Percentiles rank a stretch among this genome's conserved stretches.
Evolutionary conservation across 257 asterid species (phyloP).

Genomic region (Phtheirospermum japonicum): DNA sequence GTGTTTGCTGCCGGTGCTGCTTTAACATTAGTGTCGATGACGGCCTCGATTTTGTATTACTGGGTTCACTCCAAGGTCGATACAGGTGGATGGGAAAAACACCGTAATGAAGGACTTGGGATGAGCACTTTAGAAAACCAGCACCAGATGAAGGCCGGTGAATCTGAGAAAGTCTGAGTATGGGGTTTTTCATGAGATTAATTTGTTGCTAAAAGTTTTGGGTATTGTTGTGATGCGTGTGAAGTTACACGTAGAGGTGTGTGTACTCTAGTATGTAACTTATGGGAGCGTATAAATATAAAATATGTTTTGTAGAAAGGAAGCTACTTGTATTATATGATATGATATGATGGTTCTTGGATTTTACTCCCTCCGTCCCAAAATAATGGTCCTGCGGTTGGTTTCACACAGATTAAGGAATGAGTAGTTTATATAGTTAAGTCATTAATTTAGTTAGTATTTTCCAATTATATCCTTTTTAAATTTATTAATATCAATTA

Average conservation of each 20-base stretch:
- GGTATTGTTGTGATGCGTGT: not conserved
- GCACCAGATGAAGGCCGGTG: slow-evolving; percentile 42
- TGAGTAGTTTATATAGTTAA: too few relatives aligned
- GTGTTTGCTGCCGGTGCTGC: slow-evolving; percentile 97
- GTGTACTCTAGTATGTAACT: too few relatives aligned
- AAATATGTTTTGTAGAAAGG: too few relatives aligned
- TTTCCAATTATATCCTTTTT: too few relatives aligned
- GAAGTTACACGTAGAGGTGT: not conserved
- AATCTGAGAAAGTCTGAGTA: slow-evolving; percentile 31
- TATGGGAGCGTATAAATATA: not conserved
- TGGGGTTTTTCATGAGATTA: not conserved
- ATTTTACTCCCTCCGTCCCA: too few relatives aligned
- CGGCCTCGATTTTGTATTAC: slow-evolving; percentile 57
- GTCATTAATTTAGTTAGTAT: too few relatives aligned
- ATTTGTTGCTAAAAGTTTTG: too few relatives aligned
- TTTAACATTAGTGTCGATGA: slow-evolving; percentile 58
- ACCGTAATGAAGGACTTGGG: slow-evolving; percentile 75
- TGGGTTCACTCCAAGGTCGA: slow-evolving; percentile 84
- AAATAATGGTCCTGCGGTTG: too few relatives aligned
- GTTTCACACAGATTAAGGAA: too few relatives aligned
- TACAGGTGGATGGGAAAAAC: slow-evolving; percentile 93
- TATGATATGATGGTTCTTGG: too few relatives aligned
- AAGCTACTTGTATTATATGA: too few relatives aligned
- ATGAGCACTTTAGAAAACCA: slow-evolving; percentile 53
- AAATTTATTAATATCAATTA: too few relatives aligned